Evolutionary conservation across 169 alveolate species (phyloP), one percentile per base, ranked within the genome.

Genomic region (Neospora caninum): DNA sequence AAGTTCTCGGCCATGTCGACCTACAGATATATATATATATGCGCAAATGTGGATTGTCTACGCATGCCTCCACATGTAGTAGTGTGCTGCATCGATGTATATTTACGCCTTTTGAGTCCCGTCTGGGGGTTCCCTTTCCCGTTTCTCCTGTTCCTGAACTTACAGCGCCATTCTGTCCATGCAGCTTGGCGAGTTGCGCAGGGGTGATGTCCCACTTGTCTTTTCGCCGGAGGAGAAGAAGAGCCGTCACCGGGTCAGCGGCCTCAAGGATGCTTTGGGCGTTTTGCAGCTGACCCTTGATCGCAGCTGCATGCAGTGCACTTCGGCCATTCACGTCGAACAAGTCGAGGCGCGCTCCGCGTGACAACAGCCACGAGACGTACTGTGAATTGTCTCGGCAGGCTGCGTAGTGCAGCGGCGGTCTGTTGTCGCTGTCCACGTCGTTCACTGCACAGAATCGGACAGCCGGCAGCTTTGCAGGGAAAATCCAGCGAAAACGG

Each of bases 341-440:
- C 83, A 91, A 25, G 91, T 91, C 94, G n/a, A 84, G 84, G 27
- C 73, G 82, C 16, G 91, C 94, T 10, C 97, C 97, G 20, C 45
- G 94, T 36, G 84, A 64, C 69, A 96, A 92, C 31, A 96, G 94
- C 97, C 97, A 96, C 70, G 58, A 78, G 38, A 95, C 94, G 87
- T 93, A 96, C 34, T 92, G 93, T 18, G 94, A 89, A 38, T 95
- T 94, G 16, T 83, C 67, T 29, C 97, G 88, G 93, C 96, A 96
- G 0, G 96, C 95, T 31, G 97, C 97, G 88, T 96, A 96, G 91
- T 96, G 97, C 88, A 96, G 96, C 13, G 97, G 97, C 18, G 97
- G 94, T 58, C 96, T 87, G 7, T 42, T 53, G 88, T 94, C 96
- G 45, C 94, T 89, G 88, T 96, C 97, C 42, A 67, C 38, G 92